Conservation (phyloP, 2,329 filamentous ascomycete genomes). For the Passalora sequoiae region DNA sequence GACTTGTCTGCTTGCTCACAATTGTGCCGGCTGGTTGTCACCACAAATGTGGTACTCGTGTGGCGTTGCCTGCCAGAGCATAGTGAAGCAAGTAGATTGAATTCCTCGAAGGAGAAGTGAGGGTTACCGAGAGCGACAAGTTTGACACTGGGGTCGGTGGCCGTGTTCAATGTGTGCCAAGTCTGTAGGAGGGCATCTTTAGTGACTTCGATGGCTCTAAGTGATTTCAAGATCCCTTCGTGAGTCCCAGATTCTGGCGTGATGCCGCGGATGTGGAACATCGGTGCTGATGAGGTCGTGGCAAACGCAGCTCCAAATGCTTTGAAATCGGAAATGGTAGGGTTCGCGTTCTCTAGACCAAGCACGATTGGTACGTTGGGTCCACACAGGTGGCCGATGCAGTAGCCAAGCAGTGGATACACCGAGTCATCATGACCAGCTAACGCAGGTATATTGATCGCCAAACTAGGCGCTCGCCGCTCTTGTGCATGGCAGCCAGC, state of each 20-base stretch:
- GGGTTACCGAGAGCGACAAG: slow-evolving; percentile 45
- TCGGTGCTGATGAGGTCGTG: slow-evolving; percentile 39
- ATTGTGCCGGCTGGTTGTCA: slow-evolving; percentile 9
- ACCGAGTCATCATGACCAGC: slow-evolving; percentile 34
- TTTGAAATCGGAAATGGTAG: slow-evolving; percentile 36
- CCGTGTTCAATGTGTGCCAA: slow-evolving; percentile 14
- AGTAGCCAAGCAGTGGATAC: slow-evolving; percentile 40
- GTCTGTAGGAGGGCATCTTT: background rate
- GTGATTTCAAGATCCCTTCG: slow-evolving; percentile 4
- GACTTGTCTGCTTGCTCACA: slow-evolving; percentile 16
- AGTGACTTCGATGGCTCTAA: background rate
- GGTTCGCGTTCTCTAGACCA: slow-evolving; percentile 31
- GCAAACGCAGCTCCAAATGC: slow-evolving; percentile 45
- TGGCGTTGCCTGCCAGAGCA: background rate
- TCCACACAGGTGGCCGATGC: slow-evolving; percentile 31
- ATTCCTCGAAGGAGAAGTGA: slow-evolving; percentile 41
- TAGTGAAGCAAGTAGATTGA: slow-evolving; percentile 32
- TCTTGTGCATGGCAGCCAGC: slow-evolving; percentile 29
- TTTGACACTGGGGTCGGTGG: slow-evolving; percentile 25
- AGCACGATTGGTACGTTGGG: slow-evolving; percentile 35
- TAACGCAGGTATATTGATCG: slow-evolving; percentile 5
- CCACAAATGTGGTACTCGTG: slow-evolving; percentile 1
- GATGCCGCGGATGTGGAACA: slow-evolving; percentile 43
- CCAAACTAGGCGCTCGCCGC: slow-evolving; percentile 17
- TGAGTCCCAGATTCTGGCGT: slow-evolving; percentile 36